Base-by-base conservation (phyloP, 176 grass and related monocot genomes). In the Eremochloa ophiuroides region DNA sequence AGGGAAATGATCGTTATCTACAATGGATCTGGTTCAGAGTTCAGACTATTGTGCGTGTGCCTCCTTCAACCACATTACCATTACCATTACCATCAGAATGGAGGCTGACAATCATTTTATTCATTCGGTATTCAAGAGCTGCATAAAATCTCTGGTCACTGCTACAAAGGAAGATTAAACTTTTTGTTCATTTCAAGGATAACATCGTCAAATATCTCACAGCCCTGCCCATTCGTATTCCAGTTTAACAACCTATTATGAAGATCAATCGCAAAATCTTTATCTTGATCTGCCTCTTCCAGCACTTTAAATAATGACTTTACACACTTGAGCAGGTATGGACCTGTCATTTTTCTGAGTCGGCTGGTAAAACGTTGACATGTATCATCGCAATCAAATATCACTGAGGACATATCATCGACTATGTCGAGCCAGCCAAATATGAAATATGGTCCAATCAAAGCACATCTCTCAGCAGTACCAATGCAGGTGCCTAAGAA, bases 311-410 rank as follows among this genome's bases (percentile, higher is more conserved):
- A 56, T 69, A 91, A 82, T 82, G 71, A 76, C 34, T 82, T 56
- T 20, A 94, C 79, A 87, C 92, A 93, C 31, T 80, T 83, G 29
- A 97, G 61, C 85, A 94, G 85, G 79, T 89, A 94, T n/a, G 53
- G 42, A 11, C 69, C 8, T 15, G 28, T 73, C 75, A 89, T 98
- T 39, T 47, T 73, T 88, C 70, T 91, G 75, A 98, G 75, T 83
- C 90, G 69, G 46, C 62, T 91, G 63, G 93, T 53, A 87, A 92
- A 93, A 83, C 25, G 41, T 74, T 73, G 7, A 46, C 51, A 39
- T 66, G 25, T 68, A 76, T 93, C 90, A 56, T 94, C 86, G 56
- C 71, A 61, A 58, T 94, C 88, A 84, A 98, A 93, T 73, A 91
- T 62, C 78, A 75, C 39, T 22, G 77, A 47, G 26, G 92, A 91